A percentile compares a stretch with the other conserved stretches of the same genome.
Evolutionary conservation across 495 filamentous ascomycete species (phyloP).

Genomic region (Trypethelium eluteriae): DNA sequence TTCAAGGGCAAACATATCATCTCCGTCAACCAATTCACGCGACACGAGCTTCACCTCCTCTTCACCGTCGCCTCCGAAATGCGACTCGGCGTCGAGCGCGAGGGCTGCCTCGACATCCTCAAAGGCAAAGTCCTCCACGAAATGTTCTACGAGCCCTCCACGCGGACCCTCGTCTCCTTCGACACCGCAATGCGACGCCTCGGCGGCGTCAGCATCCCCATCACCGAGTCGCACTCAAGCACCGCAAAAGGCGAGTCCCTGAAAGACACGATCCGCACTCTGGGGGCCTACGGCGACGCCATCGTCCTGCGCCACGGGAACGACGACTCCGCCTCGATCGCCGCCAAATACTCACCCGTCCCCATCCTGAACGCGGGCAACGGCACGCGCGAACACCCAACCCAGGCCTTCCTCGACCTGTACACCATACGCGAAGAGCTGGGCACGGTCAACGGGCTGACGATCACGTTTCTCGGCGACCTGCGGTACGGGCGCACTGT

Average conservation of each 20-base stretch:
- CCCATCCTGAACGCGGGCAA: constrained; percentile 97
- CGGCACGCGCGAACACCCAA: constrained; percentile 89
- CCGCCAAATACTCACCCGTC: constrained; percentile 75
- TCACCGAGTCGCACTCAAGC: constrained; percentile 72
- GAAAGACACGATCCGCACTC: constrained; percentile 85
- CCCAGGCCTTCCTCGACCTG: constrained; percentile 95
- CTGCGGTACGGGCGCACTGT: constrained; percentile 88
- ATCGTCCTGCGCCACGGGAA: constrained; percentile 88
- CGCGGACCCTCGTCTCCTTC: constrained; percentile 90
- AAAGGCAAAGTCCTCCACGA: constrained; percentile 78
- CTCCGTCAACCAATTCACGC: constrained; percentile 80
- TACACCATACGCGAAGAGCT: constrained; percentile 98
- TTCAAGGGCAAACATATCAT: constrained; percentile 84
- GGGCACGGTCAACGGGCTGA: constrained; percentile 85
- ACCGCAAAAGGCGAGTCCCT: constrained; percentile 89
- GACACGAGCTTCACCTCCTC: constrained; percentile 78
- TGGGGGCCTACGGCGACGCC: constrained; percentile 89
- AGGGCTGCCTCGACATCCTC: constrained; percentile 80
- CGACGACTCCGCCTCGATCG: constrained; percentile 65
- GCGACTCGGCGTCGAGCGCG: constrained; percentile 81
- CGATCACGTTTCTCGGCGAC: constrained; percentile 92
- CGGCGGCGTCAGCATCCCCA: constrained; percentile 71
- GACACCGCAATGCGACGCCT: constrained; percentile 97
- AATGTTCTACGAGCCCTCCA: constrained; percentile 96
- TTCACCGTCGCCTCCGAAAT: constrained; percentile 97